Evolutionary conservation across 2,329 filamentous ascomycete species (phyloP).

Genomic region (Chalaropsis ovoidea): DNA sequence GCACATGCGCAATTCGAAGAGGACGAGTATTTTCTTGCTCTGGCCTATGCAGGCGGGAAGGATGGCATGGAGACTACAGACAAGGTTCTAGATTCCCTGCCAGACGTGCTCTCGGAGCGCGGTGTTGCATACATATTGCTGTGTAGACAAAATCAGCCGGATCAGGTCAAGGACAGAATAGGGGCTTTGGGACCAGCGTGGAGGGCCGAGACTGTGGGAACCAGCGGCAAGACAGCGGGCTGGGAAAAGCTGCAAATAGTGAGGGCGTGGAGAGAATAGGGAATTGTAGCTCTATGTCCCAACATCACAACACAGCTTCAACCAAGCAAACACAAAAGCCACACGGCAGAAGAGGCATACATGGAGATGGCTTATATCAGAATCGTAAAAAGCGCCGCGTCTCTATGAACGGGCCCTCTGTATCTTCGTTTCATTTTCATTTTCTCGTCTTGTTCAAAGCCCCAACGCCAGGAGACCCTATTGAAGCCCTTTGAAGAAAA

Average conservation of each 20-base stretch:
- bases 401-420: slow-evolving; percentile 26
- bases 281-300: neutral
- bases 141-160: slow-evolving; percentile 82
- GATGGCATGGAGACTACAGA: slow-evolving; percentile 94
- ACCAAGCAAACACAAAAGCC: neutral
- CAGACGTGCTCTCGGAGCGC: slow-evolving; percentile 48
- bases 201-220: slow-evolving; percentile 66
- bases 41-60: slow-evolving; percentile 79
- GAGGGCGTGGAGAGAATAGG: slow-evolving; percentile 60
- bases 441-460: slow-evolving; percentile 29
- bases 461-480: slow-evolving; percentile 21
- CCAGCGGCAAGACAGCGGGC: slow-evolving; percentile 76
- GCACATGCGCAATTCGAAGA: slow-evolving; percentile 52
- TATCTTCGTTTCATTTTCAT: slow-evolving; percentile 32
- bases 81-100: slow-evolving; percentile 60
- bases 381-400: neutral
- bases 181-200: slow-evolving; percentile 47
- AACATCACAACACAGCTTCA: neutral
- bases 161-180: slow-evolving; percentile 57
- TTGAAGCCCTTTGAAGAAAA: slow-evolving; percentile 9
- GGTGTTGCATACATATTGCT: slow-evolving; percentile 85
- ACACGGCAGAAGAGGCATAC: neutral
- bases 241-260: slow-evolving; percentile 92
- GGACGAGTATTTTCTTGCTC: slow-evolving; percentile 70
- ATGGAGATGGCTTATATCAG: neutral